Conservation (phyloP, 1,284 basidiomycete genomes). For the Mrakiaceae sp. region DNA sequence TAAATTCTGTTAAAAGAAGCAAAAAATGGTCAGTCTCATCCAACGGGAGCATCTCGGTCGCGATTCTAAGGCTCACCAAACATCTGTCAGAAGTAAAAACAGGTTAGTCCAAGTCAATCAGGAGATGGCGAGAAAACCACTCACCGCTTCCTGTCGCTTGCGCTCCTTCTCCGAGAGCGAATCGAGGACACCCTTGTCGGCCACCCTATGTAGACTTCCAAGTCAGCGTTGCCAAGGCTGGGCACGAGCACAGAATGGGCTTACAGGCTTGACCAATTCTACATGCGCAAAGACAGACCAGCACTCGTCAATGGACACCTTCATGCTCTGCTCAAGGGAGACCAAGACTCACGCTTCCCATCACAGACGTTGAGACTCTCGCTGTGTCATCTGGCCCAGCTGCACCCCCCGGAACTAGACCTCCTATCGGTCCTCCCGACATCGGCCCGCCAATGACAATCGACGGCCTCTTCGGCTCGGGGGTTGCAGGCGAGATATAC, state of each 20-base stretch:
- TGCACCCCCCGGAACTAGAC: constrained; percentile 11
- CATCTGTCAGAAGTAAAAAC: background rate
- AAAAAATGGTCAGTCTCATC: background rate
- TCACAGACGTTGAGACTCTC: constrained; percentile 37
- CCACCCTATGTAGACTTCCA: constrained; percentile 43
- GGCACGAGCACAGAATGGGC: constrained; percentile 20
- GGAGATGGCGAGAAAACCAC: constrained; percentile 15
- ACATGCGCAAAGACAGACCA: background rate
- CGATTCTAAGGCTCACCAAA: background rate
- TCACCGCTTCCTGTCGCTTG: constrained; percentile 66
- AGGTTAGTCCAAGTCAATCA: background rate
- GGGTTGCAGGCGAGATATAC: background rate
- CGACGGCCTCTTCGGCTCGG: background rate
- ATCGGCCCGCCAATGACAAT: constrained; percentile 33
- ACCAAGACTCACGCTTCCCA: constrained; percentile 50
- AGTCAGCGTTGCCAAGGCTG: constrained; percentile 62
- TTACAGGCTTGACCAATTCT: constrained; percentile 14
- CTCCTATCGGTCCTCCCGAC: constrained; percentile 24
- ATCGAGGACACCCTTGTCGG: constrained; percentile 66
- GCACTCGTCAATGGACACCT: too few species aligned
- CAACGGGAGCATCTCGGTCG: too few species aligned
- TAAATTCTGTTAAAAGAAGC: constrained; percentile 52
- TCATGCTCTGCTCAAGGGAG: too few species aligned
- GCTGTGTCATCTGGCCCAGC: too few species aligned
- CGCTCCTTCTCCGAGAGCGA: constrained; percentile 65